Base-by-base conservation (phyloP, 352 stramenopile genomes). In the Phytophthora litchii region DNA sequence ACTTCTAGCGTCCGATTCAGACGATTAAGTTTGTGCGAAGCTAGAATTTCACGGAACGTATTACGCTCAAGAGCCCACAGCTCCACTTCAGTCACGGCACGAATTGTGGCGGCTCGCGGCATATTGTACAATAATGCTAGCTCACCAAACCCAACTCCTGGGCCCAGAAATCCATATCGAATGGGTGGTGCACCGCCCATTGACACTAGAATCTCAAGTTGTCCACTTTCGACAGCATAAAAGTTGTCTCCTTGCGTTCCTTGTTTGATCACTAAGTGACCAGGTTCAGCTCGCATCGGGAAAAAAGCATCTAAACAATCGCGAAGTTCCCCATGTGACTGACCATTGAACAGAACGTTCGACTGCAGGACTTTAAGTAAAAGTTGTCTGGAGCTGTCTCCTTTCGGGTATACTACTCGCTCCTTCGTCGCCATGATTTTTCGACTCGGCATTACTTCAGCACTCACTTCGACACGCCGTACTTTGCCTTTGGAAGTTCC, bases 41-140 rank as follows among this genome's bases (percentile, higher is more conserved):
- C 83, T 54, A 88, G 49, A 36, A 91, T 92, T 64, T 90, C 80
- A 36, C 83, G 73, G 50, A 90, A 92, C 0, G 74, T 80, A 48
- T 88, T 88, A 14, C 83, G 80, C 38, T 92, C 83, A 1, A 92
- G 70, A 0, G 77, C 79, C 83, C 83, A 92, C 9, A 91, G 66
- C 41, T 88, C 69, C 0, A 86, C 80, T 14, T 82, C 74, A 0
- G 75, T 80, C 19, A 84, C 67, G 0, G 85, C 73, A 0, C 78
- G 78, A 41, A 97, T 97, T 61, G 95, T 98, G 7, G 96, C 97
- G 2, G 97, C 96, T 46, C 97, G 82, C 8, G 97, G 97, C 72
- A 92, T 89, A 61, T 98, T 98, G 72, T 98, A 99, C 59, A 99
- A 80, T 40, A 99, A 72, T 4, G 97, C 96, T 1, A 99, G 68